phyloP scores from a whole-genome alignment of 306 rosid genomes.

The Canavalia ensiformis region DNA sequence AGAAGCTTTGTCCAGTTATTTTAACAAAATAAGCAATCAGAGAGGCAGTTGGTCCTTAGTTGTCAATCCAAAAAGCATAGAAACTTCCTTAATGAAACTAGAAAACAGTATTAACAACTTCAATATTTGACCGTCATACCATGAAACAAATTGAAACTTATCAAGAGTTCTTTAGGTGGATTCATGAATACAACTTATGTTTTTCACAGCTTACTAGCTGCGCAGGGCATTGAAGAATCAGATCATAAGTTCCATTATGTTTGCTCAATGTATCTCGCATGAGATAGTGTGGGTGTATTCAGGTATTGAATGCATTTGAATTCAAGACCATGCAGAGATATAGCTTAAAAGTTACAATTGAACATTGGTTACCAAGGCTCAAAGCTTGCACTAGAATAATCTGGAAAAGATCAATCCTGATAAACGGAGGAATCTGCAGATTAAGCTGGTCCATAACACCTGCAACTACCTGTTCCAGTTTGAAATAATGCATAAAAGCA shows the following conservation, averaged over 20 bases:
- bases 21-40: slow-evolving; percentile 25
- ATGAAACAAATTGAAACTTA: slow-evolving; percentile 33
- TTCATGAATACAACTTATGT: slow-evolving; percentile 29
- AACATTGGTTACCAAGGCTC: slow-evolving; percentile 73
- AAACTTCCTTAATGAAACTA: slow-evolving; percentile 19
- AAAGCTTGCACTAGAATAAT: slow-evolving; percentile 75
- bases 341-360: slow-evolving; percentile 38
- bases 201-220: slow-evolving; percentile 24
- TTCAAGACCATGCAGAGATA: slow-evolving; percentile 5
- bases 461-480: slow-evolving; percentile 77
- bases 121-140: slow-evolving; percentile 32
- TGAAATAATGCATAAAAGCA: slow-evolving; percentile 43
- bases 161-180: slow-evolving; percentile 20
- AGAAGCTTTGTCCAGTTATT: slow-evolving; percentile 23
- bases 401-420: slow-evolving; percentile 94
- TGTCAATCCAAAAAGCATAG: background rate
- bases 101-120: slow-evolving; percentile 30
- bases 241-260: slow-evolving; percentile 2
- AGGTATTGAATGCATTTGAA: slow-evolving; percentile 30
- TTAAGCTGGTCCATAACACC: slow-evolving; percentile 82
- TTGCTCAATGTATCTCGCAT: background rate
- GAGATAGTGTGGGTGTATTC: background rate
- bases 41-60: background rate
- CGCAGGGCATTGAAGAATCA: slow-evolving; percentile 18
- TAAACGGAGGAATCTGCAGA: slow-evolving; percentile 85